Base-by-base conservation (phyloP, 495 filamentous ascomycete species). In the Penicillium dipodomyicola region DNA sequence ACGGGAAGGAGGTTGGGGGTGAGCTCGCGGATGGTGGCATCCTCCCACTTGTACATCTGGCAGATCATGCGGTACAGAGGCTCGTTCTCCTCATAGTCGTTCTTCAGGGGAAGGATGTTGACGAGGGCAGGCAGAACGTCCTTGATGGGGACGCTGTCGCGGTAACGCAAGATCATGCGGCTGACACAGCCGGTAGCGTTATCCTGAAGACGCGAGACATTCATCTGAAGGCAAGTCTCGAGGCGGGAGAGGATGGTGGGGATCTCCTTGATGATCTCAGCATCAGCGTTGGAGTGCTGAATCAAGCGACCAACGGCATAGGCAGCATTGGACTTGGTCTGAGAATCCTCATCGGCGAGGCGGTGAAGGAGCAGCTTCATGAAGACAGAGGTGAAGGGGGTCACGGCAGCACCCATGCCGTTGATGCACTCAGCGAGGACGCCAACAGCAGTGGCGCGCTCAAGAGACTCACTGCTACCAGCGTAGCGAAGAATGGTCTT, bases 11-110 rank as follows among this genome's bases (percentile, higher is more conserved):
- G 78, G 60, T 83, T 78, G 6, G 85, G 85, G 1, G 94, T 96
- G 27, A 96, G 82, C 47, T 82, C 77, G 58, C 86, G 83, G 61
- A 95, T 79, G 27, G 86, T 90, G 19, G 82, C 77, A 65, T 95
- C 85, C 40, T 85, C 79, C 54, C 80, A 77, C 64, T 88, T 84
- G 72, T 96, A 97, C 54, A 97, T 79, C 69, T 88, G 83, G 68
- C 90, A 85, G 65, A 98, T 83, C 83, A 90, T 92, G 62, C 86
- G 80, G 74, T 86, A 98, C 35, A 97, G 83, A 11, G 93, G 90
- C 58, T 89, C 87, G 76, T 98, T 97, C 83, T 98, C 94, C 72
- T 96, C 92, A 60, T 83, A 97, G 70, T 98, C 94, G 63, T 96
- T 92, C 75, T 88, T 91, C 63, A 97, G 75, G 25, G 94, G 94